Conservation (phyloP, 2,329 filamentous ascomycete species). For the Neoascochyta sp. region DNA sequence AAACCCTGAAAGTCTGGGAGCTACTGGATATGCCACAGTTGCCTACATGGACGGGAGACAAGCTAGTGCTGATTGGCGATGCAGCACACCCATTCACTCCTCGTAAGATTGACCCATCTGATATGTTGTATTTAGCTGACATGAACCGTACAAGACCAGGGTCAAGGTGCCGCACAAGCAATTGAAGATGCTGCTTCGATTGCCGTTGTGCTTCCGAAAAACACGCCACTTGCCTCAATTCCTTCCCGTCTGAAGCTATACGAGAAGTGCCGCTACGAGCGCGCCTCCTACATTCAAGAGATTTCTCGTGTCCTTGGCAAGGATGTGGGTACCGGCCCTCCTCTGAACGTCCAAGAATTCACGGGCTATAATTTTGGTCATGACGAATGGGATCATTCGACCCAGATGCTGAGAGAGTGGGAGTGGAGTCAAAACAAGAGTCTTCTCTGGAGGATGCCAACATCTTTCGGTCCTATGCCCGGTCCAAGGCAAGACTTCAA, state of each 20-base stretch:
- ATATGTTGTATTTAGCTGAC: constrained; percentile 3
- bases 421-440: constrained; percentile 44
- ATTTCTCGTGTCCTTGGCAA: constrained; percentile 53
- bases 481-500: constrained; percentile 36
- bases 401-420: constrained; percentile 50
- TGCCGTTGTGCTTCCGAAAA: constrained; percentile 52
- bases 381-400: constrained; percentile 57
- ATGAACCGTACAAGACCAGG: constrained; percentile 44
- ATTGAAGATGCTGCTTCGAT: constrained; percentile 65
- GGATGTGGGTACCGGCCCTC: constrained; percentile 42
- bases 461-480: constrained; percentile 41
- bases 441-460: constrained; percentile 44
- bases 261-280: constrained; percentile 54
- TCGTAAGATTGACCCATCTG: constrained; percentile 37
- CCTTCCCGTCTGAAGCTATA: constrained; percentile 57
- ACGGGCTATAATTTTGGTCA: constrained; percentile 55
- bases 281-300: constrained; percentile 57
- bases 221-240: constrained; percentile 47
- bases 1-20: constrained; percentile 39
- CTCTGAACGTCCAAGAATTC: constrained; percentile 38
- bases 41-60: constrained; percentile 52
- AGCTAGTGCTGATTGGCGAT: constrained; percentile 60
- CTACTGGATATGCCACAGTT: constrained; percentile 57
- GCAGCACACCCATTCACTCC: constrained; percentile 67
- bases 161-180: constrained; percentile 60